A percentile compares a stretch with the other conserved stretches of the same genome.
These are phyloP conservation scores for Extremus antarcticus DNA, from an alignment of 495 filamentous ascomycete genomes.

Conservation along the genomic window DNA sequence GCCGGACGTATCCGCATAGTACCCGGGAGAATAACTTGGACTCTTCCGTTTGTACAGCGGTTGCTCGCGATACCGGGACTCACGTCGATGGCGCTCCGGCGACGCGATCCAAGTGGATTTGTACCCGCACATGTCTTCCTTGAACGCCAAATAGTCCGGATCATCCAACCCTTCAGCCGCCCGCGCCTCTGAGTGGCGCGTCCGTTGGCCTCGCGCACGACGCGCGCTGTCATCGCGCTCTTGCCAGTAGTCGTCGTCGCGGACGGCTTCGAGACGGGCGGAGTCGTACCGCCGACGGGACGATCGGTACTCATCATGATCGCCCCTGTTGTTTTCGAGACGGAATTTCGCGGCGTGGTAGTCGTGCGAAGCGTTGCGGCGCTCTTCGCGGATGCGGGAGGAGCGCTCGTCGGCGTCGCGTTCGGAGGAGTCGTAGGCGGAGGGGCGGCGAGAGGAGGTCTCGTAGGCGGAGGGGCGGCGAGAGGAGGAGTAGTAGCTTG, in stretches of 20 bases:
- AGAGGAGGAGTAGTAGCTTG: too few species aligned
- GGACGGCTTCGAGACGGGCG: background rate
- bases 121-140: background rate
- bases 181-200: background rate
- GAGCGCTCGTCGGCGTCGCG: background rate
- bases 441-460: background rate
- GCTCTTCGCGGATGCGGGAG: background rate
- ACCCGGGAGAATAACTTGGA: background rate
- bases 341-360: background rate
- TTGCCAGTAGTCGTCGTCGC: background rate
- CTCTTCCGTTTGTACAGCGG: background rate
- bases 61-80: background rate
- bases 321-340: background rate
- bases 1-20: background rate
- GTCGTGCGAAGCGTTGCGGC: background rate
- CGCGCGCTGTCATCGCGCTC: background rate
- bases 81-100: too few species aligned
- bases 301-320: background rate
- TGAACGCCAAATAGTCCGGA: background rate
- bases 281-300: background rate
- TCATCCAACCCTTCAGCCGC: background rate
- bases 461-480: background rate
- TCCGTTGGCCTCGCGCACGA: background rate
- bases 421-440: background rate
- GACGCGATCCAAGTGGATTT: too few species aligned